These are phyloP conservation scores for Lentinus brumalis DNA, from an alignment of 768 basidiomycete genomes.

Conservation along the genomic window DNA sequence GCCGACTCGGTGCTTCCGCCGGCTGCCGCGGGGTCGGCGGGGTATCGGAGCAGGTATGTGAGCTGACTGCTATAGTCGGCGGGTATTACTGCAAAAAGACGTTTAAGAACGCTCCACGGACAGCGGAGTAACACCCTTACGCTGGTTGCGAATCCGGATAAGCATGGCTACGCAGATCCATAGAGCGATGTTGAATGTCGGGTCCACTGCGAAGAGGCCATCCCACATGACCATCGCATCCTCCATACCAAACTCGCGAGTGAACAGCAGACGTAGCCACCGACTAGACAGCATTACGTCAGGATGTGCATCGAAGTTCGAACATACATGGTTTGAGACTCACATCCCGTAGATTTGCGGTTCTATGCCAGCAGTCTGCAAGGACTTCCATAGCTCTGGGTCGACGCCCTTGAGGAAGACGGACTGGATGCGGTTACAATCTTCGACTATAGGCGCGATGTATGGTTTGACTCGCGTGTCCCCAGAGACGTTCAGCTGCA, in stretches of 20 bases:
- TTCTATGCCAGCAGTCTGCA: conserved; percentile 85
- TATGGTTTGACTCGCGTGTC: conserved; percentile 60
- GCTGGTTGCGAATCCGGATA: conserved; percentile 85
- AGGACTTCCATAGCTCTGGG: conserved; percentile 70
- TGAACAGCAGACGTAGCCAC: conserved; percentile 92
- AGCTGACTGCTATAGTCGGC: conserved; percentile 87
- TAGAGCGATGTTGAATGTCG: conserved; percentile 72
- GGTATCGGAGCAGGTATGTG: conserved; percentile 85
- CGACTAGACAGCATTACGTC: conserved; percentile 52
- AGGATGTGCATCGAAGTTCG: background rate
- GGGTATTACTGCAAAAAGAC: conserved; percentile 63
- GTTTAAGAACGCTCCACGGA: conserved; percentile 4
- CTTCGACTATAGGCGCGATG: conserved; percentile 81
- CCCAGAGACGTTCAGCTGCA: conserved; percentile 48
- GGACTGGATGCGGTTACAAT: conserved; percentile 80
- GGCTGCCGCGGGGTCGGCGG: conserved; percentile 45
- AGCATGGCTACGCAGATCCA: conserved; percentile 96
- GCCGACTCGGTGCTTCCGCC: conserved; percentile 19
- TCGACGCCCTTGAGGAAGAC: conserved; percentile 75
- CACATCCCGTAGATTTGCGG: conserved; percentile 97
- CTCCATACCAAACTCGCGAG: conserved; percentile 82
- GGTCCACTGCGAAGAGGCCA: conserved; percentile 87
- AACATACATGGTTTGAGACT: conserved; percentile 28
- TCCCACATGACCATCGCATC: conserved; percentile 95
- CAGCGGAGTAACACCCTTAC: conserved; percentile 46